These are phyloP conservation scores for Thinopyrum obtusiflorum DNA, from an alignment of 202 grass and related monocot species.

Conservation along the genomic window DNA sequence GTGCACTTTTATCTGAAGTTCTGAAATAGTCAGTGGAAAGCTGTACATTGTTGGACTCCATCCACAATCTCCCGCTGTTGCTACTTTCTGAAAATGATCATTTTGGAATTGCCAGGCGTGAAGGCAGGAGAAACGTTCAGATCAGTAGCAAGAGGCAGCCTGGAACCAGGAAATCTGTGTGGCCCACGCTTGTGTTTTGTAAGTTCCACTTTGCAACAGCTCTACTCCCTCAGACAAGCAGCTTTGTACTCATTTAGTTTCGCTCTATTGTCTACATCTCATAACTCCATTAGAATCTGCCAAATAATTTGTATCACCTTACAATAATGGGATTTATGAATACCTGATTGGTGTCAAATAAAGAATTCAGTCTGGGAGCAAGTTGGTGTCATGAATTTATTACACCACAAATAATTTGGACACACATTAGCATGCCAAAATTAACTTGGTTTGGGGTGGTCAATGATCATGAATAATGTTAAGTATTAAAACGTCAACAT, in stretches of 20 bases:
- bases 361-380: constrained; percentile 21
- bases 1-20: constrained; percentile 17
- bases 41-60: neutral
- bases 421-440: neutral
- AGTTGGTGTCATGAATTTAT: constrained; percentile 19
- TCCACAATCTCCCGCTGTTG: neutral
- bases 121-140: constrained; percentile 25
- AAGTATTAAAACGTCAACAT: constrained; percentile 4
- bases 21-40: constrained; percentile 20
- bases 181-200: neutral
- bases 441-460: neutral
- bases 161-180: constrained; percentile 10
- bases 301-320: constrained; percentile 22
- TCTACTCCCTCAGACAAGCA: constrained; percentile 3
- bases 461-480: constrained; percentile 23
- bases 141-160: constrained; percentile 13
- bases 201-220: constrained; percentile 32
- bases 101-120: constrained; percentile 1
- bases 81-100: neutral
- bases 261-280: constrained; percentile 16
- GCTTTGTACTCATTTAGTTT: constrained; percentile 23
- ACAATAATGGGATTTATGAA: constrained; percentile 24
- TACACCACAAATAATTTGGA: constrained; percentile 5
- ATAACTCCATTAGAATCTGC: constrained; percentile 3
- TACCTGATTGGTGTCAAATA: constrained; percentile 14